These are phyloP conservation scores for Toxoplasma gondii DNA, from an alignment of 169 alveolate genomes.

Conservation along the genomic window DNA sequence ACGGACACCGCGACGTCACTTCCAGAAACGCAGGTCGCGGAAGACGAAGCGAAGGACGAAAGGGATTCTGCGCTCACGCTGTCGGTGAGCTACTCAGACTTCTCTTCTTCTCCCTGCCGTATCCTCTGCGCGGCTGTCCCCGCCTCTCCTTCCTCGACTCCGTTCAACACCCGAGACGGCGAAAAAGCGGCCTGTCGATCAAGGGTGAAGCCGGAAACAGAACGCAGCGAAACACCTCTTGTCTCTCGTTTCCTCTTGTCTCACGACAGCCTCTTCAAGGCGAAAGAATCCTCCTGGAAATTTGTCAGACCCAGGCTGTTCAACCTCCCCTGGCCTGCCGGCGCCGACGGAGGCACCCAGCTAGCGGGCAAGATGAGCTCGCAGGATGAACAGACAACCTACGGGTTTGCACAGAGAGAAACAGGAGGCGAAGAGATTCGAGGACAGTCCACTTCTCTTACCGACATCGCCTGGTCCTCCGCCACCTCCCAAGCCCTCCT, in stretches of 20 bases:
- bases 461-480: background rate
- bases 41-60: background rate
- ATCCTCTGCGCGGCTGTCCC: background rate
- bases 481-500: slow-evolving; percentile 4
- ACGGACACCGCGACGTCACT: background rate
- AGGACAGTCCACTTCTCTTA: too few species aligned
- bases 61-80: background rate
- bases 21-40: background rate
- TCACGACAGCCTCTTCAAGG: background rate
- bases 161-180: background rate
- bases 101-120: background rate
- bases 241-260: background rate
- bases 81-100: slow-evolving; percentile 7
- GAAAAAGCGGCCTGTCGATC: background rate
- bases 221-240: background rate
- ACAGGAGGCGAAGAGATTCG: too few species aligned
- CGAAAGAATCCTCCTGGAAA: too few species aligned
- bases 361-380: background rate
- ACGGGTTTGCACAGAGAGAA: too few species aligned
- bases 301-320: background rate
- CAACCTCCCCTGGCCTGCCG: background rate
- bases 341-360: background rate
- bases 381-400: background rate
- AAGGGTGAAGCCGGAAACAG: background rate
- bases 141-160: background rate